Percentiles rank a stretch among this genome's conserved stretches.
phyloP scores from a whole-genome alignment of 257 asterid genomes.

The Gentiana straminea region DNA sequence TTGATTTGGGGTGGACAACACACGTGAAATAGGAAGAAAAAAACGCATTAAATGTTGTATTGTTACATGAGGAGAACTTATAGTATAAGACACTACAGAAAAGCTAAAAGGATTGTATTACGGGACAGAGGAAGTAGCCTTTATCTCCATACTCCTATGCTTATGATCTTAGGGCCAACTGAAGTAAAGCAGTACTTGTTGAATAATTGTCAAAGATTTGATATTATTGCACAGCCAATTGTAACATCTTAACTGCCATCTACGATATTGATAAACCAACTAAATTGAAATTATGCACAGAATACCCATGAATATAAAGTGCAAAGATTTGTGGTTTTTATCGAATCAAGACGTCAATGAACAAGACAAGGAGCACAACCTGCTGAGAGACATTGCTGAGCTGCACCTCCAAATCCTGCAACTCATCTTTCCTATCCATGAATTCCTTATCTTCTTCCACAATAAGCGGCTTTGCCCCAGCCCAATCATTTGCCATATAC shows the following conservation, averaged over 20 bases:
- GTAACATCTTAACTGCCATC: not conserved
- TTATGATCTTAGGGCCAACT: too few relatives aligned
- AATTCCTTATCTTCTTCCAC: slow-evolving; percentile 88
- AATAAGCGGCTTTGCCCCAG: slow-evolving; percentile 53
- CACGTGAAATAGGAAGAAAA: too few relatives aligned
- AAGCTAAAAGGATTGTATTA: too few relatives aligned
- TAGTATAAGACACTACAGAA: too few relatives aligned
- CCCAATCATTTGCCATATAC: slow-evolving; percentile 87
- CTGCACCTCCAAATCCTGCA: slow-evolving; percentile 78
- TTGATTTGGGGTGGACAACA: too few relatives aligned
- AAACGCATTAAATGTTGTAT: too few relatives aligned
- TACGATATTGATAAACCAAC: not conserved
- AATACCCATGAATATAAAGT: not conserved
- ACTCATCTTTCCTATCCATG: slow-evolving; percentile 52
- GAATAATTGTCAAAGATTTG: too few relatives aligned
- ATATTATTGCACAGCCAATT: too few relatives aligned
- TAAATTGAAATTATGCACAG: not conserved
- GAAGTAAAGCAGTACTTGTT: too few relatives aligned
- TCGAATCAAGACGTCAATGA: not conserved
- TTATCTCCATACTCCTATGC: too few relatives aligned
- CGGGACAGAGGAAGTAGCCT: too few relatives aligned
- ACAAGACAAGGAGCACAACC: slow-evolving; percentile 31
- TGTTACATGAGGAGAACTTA: too few relatives aligned
- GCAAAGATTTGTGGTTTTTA: not conserved
- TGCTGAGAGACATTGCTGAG: slow-evolving; percentile 85